These are phyloP conservation scores for Ophiostoma tasmaniense DNA, from an alignment of 2,329 filamentous ascomycete species.

Conservation along the genomic window DNA sequence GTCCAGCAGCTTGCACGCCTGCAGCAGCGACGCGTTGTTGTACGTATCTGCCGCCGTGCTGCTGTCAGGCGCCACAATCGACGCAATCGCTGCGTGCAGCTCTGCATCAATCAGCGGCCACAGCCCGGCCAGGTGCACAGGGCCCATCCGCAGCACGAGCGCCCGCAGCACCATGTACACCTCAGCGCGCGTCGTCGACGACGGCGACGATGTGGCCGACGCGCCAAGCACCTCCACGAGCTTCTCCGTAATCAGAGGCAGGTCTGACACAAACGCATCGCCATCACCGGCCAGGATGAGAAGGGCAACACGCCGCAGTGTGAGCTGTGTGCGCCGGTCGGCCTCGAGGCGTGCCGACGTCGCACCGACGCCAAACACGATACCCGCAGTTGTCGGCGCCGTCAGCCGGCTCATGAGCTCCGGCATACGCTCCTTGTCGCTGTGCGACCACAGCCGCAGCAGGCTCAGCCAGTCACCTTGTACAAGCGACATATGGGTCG, in stretches of 20 bases:
- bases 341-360: conserved; percentile 90
- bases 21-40: conserved; percentile 67
- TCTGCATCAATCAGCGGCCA: conserved; percentile 90
- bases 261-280: conserved; percentile 72
- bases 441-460: conserved; percentile 71
- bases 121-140: conserved; percentile 70
- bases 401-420: conserved; percentile 73
- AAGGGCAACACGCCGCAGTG: conserved; percentile 71
- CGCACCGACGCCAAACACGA: conserved; percentile 97
- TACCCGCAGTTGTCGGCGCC: conserved; percentile 85
- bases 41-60: conserved; percentile 61
- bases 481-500: conserved; percentile 56
- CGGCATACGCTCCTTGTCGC: conserved; percentile 79
- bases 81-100: conserved; percentile 69
- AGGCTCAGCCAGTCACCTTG: conserved; percentile 67
- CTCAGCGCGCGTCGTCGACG: conserved; percentile 79
- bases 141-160: conserved; percentile 67
- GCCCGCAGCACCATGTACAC: conserved; percentile 82
- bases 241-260: conserved; percentile 69
- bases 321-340: conserved; percentile 85
- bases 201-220: conserved; percentile 81
- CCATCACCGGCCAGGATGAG: conserved; percentile 67
- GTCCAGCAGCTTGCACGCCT: conserved; percentile 91
- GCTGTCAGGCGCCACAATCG: conserved; percentile 59
- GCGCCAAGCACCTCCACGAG: conserved; percentile 78